phyloP scores from a whole-genome alignment of 73 alveolate species.

The Blepharisma japonicum region DNA sequence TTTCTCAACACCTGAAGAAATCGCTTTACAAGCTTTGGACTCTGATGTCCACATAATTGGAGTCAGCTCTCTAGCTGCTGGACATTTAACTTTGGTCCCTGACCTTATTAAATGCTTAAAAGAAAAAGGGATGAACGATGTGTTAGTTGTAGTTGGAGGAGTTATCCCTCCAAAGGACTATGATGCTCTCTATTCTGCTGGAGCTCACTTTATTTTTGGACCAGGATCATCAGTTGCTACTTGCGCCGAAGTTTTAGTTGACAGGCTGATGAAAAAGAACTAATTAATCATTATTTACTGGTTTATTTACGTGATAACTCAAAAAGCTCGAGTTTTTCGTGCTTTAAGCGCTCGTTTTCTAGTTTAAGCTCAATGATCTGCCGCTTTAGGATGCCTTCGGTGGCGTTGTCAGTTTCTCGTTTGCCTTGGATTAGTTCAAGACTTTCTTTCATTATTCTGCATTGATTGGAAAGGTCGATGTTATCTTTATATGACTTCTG shows the following conservation, averaged over 20 bases:
- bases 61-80: constrained; percentile 69
- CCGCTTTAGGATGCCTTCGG: too few relatives aligned
- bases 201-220: constrained; percentile 61
- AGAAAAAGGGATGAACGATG: constrained; percentile 53
- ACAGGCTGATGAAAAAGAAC: constrained; percentile 24
- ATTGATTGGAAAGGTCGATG: constrained; percentile 3
- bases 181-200: constrained; percentile 53
- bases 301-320: too few relatives aligned
- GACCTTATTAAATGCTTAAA: constrained; percentile 44
- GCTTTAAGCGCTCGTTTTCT: too few relatives aligned
- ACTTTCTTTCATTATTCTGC: neutral
- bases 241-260: constrained; percentile 47
- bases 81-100: constrained; percentile 66
- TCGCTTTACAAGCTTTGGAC: constrained; percentile 64
- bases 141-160: constrained; percentile 58
- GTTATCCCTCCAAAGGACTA: constrained; percentile 67
- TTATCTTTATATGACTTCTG: constrained; percentile 7
- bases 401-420: too few relatives aligned
- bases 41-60: constrained; percentile 74
- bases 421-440: neutral
- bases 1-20: constrained; percentile 72
- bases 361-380: too few relatives aligned
- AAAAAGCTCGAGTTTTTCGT: too few relatives aligned
- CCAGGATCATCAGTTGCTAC: constrained; percentile 65
- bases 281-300: too few relatives aligned